These are phyloP conservation scores for Grosmannia penicillata DNA, from an alignment of 2,329 filamentous ascomycete genomes.

Conservation along the genomic window DNA sequence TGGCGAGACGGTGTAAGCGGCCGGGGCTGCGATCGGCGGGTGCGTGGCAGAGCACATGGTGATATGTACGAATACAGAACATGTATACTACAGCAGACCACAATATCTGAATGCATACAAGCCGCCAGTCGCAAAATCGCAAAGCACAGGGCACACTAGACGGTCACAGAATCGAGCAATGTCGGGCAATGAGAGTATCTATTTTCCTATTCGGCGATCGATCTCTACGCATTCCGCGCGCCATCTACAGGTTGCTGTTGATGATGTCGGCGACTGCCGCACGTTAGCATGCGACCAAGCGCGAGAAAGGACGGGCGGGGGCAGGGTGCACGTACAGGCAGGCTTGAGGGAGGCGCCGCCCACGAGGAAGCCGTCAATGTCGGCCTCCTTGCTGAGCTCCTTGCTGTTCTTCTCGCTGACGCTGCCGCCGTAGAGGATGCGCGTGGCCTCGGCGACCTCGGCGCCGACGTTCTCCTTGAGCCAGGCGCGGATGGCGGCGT, in stretches of 20 bases:
- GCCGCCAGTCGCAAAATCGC: background rate
- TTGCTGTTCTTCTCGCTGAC: slow-evolving; percentile 97
- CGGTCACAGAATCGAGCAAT: no score
- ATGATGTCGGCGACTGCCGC: slow-evolving; percentile 41
- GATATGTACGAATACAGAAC: slow-evolving; percentile 4
- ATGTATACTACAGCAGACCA: slow-evolving; percentile 3
- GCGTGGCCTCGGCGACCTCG: slow-evolving; percentile 66
- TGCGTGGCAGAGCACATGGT: background rate
- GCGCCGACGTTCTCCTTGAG: slow-evolving; percentile 63
- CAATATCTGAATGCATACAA: background rate
- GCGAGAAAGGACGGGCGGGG: background rate
- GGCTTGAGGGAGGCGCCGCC: slow-evolving; percentile 95
- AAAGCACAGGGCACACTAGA: no score
- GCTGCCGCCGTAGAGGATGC: slow-evolving; percentile 92
- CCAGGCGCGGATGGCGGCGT: slow-evolving; percentile 84
- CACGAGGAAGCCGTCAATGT: slow-evolving; percentile 97
- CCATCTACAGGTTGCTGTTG: slow-evolving; percentile 36
- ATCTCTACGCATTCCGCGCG: background rate
- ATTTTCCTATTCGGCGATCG: no score
- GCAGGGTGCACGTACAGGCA: slow-evolving; percentile 51
- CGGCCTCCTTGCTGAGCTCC: slow-evolving; percentile 78
- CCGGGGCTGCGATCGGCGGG: no score
- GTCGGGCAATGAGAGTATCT: no score
- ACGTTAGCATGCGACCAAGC: slow-evolving; percentile 1
- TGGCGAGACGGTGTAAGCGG: slow-evolving; percentile 34